Evolutionary conservation across 805 yeast species (phyloP).

Genomic region (Ascoidea asiatica): DNA sequence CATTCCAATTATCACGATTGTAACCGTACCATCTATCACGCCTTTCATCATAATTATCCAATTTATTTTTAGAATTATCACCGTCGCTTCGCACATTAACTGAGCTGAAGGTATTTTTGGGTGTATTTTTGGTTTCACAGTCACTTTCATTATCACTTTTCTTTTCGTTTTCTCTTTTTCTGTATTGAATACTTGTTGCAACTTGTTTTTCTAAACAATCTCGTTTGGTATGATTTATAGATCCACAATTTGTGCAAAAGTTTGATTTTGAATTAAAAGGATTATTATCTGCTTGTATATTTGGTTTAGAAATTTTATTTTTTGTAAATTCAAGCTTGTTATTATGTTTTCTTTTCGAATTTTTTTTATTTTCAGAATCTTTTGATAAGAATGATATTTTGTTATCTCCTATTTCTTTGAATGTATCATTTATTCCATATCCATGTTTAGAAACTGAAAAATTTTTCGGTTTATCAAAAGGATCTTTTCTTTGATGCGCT

Average conservation of each 20-base stretch:
- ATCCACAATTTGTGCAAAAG: constrained; percentile 25
- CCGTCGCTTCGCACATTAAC: constrained; percentile 1
- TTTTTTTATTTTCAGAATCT: constrained; percentile 2
- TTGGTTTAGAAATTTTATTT: not conserved
- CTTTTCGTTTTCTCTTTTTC: constrained; percentile 7
- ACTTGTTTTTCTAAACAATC: constrained; percentile 26
- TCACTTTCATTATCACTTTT: not conserved
- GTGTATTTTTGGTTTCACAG: constrained; percentile 1
- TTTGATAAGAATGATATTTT: constrained; percentile 1
- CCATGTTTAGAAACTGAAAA: constrained; percentile 32
- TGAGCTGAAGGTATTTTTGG: constrained; percentile 14
- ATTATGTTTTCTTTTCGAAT: not conserved
- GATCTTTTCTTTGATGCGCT: constrained; percentile 32
- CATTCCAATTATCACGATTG: constrained; percentile 31
- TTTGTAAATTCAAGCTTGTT: not conserved
- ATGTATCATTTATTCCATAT: constrained; percentile 29
- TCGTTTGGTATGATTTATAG: constrained; percentile 16
- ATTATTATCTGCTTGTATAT: constrained; percentile 4
- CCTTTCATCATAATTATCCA: constrained; percentile 34
- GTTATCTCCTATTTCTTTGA: constrained; percentile 14
- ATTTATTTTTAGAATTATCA: constrained; percentile 1
- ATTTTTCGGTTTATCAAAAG: constrained; percentile 19
- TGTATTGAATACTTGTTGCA: constrained; percentile 13
- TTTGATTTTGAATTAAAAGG: constrained; percentile 4
- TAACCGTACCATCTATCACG: constrained; percentile 49